Evolutionary conservation across 164 flowering plant genomes (phyloP).

Genomic region (Protea cynaroides): DNA sequence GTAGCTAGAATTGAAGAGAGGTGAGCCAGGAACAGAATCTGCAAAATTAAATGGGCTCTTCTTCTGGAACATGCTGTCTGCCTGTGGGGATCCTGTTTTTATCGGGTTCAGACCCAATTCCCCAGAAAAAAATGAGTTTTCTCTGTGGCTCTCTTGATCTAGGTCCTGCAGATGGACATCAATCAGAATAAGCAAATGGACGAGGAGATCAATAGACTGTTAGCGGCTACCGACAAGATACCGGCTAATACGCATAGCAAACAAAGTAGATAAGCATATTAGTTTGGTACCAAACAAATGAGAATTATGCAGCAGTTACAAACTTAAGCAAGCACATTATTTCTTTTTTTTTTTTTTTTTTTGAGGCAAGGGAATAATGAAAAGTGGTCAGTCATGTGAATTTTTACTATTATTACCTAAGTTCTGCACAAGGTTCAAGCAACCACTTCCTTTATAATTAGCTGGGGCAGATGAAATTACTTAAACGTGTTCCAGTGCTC

Average conservation of each 20-base stretch:
- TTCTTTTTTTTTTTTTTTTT: no score
- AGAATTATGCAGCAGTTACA: no score
- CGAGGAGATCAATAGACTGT: not conserved
- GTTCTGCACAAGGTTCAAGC: no score
- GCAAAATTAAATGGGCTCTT: constrained; percentile 59
- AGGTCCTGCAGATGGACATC: constrained; percentile 36
- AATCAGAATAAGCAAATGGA: not conserved
- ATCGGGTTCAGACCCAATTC: constrained; percentile 48
- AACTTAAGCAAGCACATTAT: no score
- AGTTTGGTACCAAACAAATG: not conserved
- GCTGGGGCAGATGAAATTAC: no score
- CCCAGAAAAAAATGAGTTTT: constrained; percentile 48
- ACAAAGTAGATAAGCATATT: not conserved
- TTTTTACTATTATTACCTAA: no score
- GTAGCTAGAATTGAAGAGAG: constrained; percentile 59
- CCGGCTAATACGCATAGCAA: not conserved
- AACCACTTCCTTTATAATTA: no score
- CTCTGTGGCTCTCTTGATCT: constrained; percentile 41
- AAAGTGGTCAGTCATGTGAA: no score
- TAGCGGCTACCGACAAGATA: not conserved
- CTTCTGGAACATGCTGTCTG: constrained; percentile 35
- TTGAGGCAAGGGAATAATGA: no score
- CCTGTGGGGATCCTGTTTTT: constrained; percentile 58
- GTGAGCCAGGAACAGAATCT: constrained; percentile 77
- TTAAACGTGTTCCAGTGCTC: no score